Evolutionary conservation across 1,284 basidiomycete species (phyloP), one percentile per base, ranked within the genome.

Genomic region (Sporisorium reilianum): DNA sequence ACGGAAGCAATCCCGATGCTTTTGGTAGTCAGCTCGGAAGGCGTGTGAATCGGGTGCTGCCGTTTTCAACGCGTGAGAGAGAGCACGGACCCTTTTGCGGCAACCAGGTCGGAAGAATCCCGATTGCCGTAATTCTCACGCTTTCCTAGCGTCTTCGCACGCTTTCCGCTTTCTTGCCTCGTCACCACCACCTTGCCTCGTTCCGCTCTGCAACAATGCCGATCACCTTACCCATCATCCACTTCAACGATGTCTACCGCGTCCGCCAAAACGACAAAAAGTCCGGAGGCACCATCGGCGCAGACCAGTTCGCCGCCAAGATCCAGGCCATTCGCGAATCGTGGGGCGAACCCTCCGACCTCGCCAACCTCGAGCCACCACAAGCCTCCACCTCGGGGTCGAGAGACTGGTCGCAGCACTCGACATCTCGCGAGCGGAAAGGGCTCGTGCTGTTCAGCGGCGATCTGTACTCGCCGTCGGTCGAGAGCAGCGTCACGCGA

Each of bases 391-490:
- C 3, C 56, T 53, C 56, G 16, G 44, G 46, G 16, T 40, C 58
- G 8, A 20, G 69, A 2, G 64, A 68, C 42, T 74, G 74, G 73
- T 32, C 52, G 1, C n/a, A 42, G 9, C 67, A 71, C 32, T 36
- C 55, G 2, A 59, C 28, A 11, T 46, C 56, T 3, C 71, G 75
- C 16, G 44, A 75, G 18, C 53, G 75, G 9, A 76, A 78, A 20
- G 94, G 94, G 0, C 87, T 97, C 3, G 88, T 91, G 0, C 86
- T 97, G 3, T 97, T 96, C 85, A 94, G 92, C 28, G 94, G 94
- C 6, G 94, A 96, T 83, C 74, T 79, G 50, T 80, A 67, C 56
- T 90, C 91, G 20, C 94, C 93, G 0, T 93, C 91, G 3, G 89
- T 94, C 0, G 93, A 95, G 85, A 93, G 91, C 77, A 90, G 91